Base-by-base conservation (phyloP, 2,329 filamentous ascomycete species). In the Diaporthe nobilis region DNA sequence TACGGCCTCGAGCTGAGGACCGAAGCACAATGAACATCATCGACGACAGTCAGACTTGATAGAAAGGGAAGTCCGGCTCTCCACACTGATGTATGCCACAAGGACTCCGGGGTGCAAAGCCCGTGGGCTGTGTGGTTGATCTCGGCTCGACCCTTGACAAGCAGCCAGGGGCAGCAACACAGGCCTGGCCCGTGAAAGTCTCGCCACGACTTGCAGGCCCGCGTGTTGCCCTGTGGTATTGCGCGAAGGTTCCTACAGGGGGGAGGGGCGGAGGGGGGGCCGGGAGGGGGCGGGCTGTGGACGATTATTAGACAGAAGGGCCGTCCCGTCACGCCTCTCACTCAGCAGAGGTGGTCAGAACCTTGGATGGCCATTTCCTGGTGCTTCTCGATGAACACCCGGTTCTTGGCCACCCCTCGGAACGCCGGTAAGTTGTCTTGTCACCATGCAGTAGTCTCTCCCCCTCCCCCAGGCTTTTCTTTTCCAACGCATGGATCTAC, bases 201-300 rank as follows among this genome's bases (percentile, higher is more conserved):
- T 53, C 22, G 47, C 65, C 65, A 68, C 47, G n/a, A 8, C 65
- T 68, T 68, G 65, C 65, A 68, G 65, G 65, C 28, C 47, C 25
- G 39, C 25, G 15, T 47, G 60, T 22, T 65, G 60, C 15, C 15
- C 49, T 53, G 65, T 53, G 65, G 47, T 12, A 68, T 39, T 53
- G 22, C 22, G 22, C 28, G 31, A 10, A n/a, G 22, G 65, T 5
- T 15, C 34, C 31, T 68, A 39, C 47, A 53, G 31, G 65, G 65
- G 47, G 22, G 65, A 47, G 34, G 31, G 15, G 28, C 5, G 1
- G 4, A 13, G 53, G 49, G 3, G 4, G 28, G 53, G n/a, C 25
- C 5, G 31, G 47, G 34, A 49, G 65, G 47, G 47, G 65, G 65
- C 31, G 22, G 44, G 63, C 10, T 55, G 47, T 22, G 31, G 34